These are phyloP conservation scores for Lasiosphaeris hirsuta DNA, from an alignment of 495 filamentous ascomycete species.

Conservation along the genomic window DNA sequence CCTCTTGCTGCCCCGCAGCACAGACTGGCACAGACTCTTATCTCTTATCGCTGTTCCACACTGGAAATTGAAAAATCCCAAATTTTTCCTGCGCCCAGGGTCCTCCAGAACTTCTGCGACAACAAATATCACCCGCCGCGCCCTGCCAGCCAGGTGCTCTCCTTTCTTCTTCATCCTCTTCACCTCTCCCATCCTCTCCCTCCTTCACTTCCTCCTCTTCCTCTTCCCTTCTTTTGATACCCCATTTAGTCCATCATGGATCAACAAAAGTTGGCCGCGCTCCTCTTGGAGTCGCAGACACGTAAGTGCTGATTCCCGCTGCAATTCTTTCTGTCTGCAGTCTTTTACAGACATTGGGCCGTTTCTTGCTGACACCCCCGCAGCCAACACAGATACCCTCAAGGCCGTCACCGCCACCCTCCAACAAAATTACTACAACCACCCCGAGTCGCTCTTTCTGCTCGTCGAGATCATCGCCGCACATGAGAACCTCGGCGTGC, in stretches of 20 bases:
- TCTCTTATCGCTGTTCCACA: slow-evolving; percentile 30
- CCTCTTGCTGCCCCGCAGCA: slow-evolving; percentile 25
- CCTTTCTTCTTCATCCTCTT: not conserved
- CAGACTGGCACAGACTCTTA: not conserved
- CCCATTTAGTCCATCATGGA: slow-evolving; percentile 53
- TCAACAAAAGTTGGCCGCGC: slow-evolving; percentile 67
- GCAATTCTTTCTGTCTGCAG: too few relatives aligned
- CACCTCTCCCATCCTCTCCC: slow-evolving; percentile 12
- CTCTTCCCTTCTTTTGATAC: slow-evolving; percentile 26
- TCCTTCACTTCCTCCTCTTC: slow-evolving; percentile 9
- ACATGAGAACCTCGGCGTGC: slow-evolving; percentile 65
- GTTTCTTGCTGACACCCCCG: slow-evolving; percentile 33
- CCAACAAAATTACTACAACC: slow-evolving; percentile 85
- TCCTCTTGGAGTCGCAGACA: slow-evolving; percentile 70
- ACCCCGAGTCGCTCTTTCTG: slow-evolving; percentile 75
- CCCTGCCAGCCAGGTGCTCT: slow-evolving; percentile 4
- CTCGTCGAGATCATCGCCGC: slow-evolving; percentile 81
- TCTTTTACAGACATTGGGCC: slow-evolving; percentile 10
- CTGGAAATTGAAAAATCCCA: slow-evolving; percentile 27
- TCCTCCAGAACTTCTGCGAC: slow-evolving; percentile 13
- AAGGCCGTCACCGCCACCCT: slow-evolving; percentile 87
- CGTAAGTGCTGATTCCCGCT: slow-evolving; percentile 50
- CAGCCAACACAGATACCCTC: slow-evolving; percentile 75
- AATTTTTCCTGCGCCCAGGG: slow-evolving; percentile 19
- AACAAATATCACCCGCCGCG: slow-evolving; percentile 10